Conservation (phyloP, 179 eudicot genomes). For the Silene noctiflora region DNA sequence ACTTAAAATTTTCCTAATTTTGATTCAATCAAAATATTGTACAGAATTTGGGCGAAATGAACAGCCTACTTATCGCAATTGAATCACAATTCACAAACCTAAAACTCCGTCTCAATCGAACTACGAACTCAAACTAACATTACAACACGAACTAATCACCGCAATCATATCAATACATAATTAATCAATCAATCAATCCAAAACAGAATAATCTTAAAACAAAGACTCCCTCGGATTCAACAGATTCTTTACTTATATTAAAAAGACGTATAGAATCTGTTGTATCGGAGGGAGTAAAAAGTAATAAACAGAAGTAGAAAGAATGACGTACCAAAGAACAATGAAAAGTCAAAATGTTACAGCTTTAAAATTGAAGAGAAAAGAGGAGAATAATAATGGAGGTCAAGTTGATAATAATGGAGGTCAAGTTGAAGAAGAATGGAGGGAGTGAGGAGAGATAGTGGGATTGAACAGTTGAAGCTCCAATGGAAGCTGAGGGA, state of each 20-base stretch:
- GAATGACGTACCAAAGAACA: not conserved
- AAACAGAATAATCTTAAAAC: not conserved
- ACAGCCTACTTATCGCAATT: not conserved
- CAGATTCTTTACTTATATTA: no score
- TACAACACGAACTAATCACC: no score
- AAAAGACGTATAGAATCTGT: no score
- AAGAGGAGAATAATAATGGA: not conserved
- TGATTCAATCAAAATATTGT: not conserved
- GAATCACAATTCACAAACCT: not conserved
- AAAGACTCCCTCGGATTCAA: no score
- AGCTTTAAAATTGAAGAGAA: not conserved
- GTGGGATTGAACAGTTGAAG: not conserved
- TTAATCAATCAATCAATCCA: not conserved
- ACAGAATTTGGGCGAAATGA: not conserved
- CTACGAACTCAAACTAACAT: no score
- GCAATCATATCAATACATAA: no score
- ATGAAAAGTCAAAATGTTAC: not conserved
- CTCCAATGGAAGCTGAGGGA: no score
- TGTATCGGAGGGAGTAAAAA: no score
- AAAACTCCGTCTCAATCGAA: no score
- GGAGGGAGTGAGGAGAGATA: not conserved
- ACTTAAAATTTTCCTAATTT: no score
- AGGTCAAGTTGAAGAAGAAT: not conserved
- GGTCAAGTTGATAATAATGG: not conserved
- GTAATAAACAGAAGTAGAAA: not conserved